Evolutionary conservation across 768 basidiomycete species (phyloP).

Genomic region (Tulasnella sp.): DNA sequence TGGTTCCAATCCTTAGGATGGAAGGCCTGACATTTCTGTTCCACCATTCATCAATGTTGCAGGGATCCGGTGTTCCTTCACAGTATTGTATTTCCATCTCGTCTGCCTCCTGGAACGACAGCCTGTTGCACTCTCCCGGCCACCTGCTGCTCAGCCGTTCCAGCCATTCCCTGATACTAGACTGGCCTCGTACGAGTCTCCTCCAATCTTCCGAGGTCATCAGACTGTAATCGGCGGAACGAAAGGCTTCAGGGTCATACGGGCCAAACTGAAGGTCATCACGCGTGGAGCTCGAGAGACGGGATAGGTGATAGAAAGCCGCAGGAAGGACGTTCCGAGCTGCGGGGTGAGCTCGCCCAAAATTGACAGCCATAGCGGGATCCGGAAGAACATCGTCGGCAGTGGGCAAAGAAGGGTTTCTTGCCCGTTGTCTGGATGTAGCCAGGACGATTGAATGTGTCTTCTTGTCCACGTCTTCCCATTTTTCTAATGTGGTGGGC

Average conservation of each 20-base stretch:
- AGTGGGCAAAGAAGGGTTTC: not conserved
- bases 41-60: not conserved
- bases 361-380: not conserved
- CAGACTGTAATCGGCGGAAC: not conserved
- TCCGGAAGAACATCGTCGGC: not conserved
- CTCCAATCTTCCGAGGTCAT: not conserved
- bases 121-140: not conserved
- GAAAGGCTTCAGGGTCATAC: not conserved
- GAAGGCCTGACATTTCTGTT: not conserved
- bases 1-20: not conserved
- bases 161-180: not conserved
- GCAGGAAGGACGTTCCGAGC: not conserved
- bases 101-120: not conserved
- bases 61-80: not conserved
- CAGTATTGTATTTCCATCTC: not conserved
- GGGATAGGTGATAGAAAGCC: not conserved
- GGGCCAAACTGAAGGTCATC: not conserved
- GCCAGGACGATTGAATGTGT: not conserved
- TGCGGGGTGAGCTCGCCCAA: not conserved
- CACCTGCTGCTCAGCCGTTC: not conserved
- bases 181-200: not conserved
- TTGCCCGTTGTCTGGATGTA: not conserved
- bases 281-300: not conserved
- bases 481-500: not conserved
- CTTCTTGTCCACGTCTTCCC: not conserved